A percentile compares a stretch with the other conserved stretches of the same genome.
phyloP scores from a whole-genome alignment of 371 early-diverging fungal species.

The Mortierella sp. region DNA sequence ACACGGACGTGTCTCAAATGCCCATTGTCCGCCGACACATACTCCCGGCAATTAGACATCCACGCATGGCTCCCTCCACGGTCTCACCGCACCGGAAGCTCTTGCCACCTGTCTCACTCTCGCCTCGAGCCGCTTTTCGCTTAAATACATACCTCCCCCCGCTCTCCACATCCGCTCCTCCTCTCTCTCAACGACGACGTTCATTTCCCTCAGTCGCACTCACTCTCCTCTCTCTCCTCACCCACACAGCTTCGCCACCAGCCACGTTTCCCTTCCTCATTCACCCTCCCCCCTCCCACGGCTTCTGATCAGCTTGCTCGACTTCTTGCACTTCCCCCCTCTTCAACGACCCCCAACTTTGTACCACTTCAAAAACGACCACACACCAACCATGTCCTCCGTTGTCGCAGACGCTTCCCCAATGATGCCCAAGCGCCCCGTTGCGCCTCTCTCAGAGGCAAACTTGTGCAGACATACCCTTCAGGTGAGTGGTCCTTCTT shows the following conservation, averaged over 20 bases:
- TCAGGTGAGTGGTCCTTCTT: constrained; percentile 30
- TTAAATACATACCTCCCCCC: no score
- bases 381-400: neutral
- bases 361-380: neutral
- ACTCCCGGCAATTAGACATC: neutral
- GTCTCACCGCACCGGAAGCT: no score
- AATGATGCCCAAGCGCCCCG: constrained; percentile 29
- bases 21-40: neutral
- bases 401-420: constrained; percentile 19
- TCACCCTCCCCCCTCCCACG: neutral
- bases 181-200: neutral
- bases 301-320: constrained; percentile 3
- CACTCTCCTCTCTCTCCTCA: neutral
- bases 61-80: no score
- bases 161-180: no score
- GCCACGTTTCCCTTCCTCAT: neutral
- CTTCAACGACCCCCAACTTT: neutral
- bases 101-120: no score
- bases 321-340: neutral
- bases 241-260: no score
- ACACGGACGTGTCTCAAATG: neutral
- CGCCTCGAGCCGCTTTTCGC: no score
- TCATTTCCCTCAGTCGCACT: neutral
- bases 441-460: constrained; percentile 44
- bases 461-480: constrained; percentile 49